Evolutionary conservation across 2,329 filamentous ascomycete genomes (phyloP), one percentile per base, ranked within the genome.

Genomic region (Clarireedia monteithiana): DNA sequence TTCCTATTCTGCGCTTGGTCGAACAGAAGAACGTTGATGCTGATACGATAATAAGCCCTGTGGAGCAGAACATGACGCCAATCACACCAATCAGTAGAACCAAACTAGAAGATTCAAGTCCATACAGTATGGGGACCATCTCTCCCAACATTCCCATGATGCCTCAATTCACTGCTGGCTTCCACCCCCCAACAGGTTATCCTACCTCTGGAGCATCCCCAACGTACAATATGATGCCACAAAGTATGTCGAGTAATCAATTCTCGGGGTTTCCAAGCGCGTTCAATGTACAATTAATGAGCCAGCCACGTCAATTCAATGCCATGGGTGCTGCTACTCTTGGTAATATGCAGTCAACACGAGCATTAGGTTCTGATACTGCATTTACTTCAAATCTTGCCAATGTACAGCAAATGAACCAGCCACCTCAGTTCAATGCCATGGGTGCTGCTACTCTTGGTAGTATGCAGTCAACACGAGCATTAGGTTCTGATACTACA

Each of bases 1-100:
- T 96, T 67, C 91, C 91, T 0, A 82, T 96, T 34, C 75, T 95
- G 55, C 73, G 75, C 15, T 74, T 85, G 2, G 81, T 85, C 3
- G 75, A 75, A 34, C 70, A 72, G 40, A 76, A 72, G 59, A 74
- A 77, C 48, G 71, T 85, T 17, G 75, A 79, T 24, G 75, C 77
- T 6, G 82, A 87, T 63, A 86, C 82, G 23, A 75, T 86, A 60
- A 84, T 88, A 69, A 87, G 83, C 65, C 84, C 84, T 0, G 76
- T 87, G 2, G 83, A 84, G 62, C 63, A 65, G 48, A 66, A 59
- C 56, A 51, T 63, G n/a, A 65, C 64, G 7, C 67, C 66, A 5
- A 53, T 64, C 17, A 67, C 66, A 10, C 66, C 67, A 12, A 55
- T 60, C 20, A 54, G 57, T 30, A 58, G 56, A 23, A 54, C 60